A percentile compares a stretch with the other conserved stretches of the same genome.
These are phyloP conservation scores for Phytopythium aichiense DNA, from an alignment of 352 stramenopile genomes.

Conservation along the genomic window DNA sequence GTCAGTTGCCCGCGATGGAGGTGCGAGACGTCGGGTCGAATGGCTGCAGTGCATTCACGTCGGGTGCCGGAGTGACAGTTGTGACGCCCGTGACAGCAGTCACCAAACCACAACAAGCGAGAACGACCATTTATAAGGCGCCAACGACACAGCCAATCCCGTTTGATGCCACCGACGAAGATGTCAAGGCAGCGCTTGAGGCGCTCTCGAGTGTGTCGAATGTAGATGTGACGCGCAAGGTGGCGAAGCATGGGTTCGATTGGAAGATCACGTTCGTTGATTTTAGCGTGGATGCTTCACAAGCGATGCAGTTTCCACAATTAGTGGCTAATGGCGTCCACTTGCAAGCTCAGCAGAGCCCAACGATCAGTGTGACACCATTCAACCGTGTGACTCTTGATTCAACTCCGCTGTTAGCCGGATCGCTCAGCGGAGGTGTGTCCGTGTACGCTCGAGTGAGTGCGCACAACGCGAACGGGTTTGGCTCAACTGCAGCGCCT, in stretches of 20 bases:
- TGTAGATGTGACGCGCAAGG: constrained; percentile 81
- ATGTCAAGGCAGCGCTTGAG: constrained; percentile 93
- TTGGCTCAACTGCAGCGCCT: constrained; percentile 34
- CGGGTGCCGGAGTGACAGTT: constrained; percentile 17
- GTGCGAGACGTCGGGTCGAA: constrained; percentile 91
- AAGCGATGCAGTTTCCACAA: constrained; percentile 17
- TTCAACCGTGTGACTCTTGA: constrained; percentile 45
- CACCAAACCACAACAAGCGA: constrained; percentile 43
- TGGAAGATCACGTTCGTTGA: constrained; percentile 92
- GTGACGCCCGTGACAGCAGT: constrained; percentile 16
- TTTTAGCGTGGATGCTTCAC: constrained; percentile 38
- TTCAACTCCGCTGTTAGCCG: constrained; percentile 18
- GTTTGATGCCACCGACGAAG: constrained; percentile 84
- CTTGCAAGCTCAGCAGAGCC: constrained; percentile 39
- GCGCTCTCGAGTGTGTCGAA: constrained; percentile 82
- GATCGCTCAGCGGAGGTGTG: constrained; percentile 20
- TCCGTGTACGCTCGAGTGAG: constrained; percentile 59
- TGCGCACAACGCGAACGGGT: constrained; percentile 55
- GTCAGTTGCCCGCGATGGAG: constrained; percentile 78
- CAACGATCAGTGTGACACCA: constrained; percentile 40
- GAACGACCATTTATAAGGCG: constrained; percentile 87
- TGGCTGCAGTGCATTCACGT: constrained; percentile 81
- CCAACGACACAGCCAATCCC: constrained; percentile 89
- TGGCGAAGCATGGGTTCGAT: constrained; percentile 85
- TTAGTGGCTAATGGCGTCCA: constrained; percentile 48